phyloP scores from a whole-genome alignment of 1,139 yeast genomes.

The Wickerhamomyces sp. region DNA sequence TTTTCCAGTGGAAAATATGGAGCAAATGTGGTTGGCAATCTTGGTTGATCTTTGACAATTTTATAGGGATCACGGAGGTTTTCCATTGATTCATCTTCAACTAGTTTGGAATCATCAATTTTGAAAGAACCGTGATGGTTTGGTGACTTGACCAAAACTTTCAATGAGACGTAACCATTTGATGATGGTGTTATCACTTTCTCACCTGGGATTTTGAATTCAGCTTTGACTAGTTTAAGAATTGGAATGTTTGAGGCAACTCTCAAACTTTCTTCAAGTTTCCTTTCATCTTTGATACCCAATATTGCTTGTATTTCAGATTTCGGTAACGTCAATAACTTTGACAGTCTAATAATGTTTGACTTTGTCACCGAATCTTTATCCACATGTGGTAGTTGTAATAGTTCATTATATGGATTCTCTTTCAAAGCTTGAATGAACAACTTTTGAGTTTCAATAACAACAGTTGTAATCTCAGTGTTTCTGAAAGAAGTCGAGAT shows the following conservation, averaged over 20 bases:
- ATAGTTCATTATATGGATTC: conserved; percentile 53
- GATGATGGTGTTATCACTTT: conserved; percentile 68
- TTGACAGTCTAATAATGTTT: conserved; percentile 57
- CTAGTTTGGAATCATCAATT: conserved; percentile 28
- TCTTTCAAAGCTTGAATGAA: conserved; percentile 74
- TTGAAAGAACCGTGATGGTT: conserved; percentile 46
- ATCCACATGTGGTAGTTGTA: conserved; percentile 78
- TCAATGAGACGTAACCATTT: conserved; percentile 67
- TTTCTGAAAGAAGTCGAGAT: conserved; percentile 78
- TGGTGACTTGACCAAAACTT: conserved; percentile 72
- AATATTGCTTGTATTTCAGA: conserved; percentile 51
- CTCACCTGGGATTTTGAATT: conserved; percentile 89
- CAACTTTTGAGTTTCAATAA: conserved; percentile 66
- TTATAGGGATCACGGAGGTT: conserved; percentile 67
- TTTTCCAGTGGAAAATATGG: conserved; percentile 69
- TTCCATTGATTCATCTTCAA: conserved; percentile 55
- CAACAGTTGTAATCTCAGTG: conserved; percentile 54
- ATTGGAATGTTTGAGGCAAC: conserved; percentile 68
- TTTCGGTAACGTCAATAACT: conserved; percentile 52
- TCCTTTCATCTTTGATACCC: conserved; percentile 45
- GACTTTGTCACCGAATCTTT: conserved; percentile 36
- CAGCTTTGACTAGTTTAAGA: conserved; percentile 64
- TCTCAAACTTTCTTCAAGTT: conserved; percentile 45
- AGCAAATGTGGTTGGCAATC: conserved; percentile 56
- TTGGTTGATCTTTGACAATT: conserved; percentile 60